Evolutionary conservation across 2,329 filamentous ascomycete species (phyloP), one percentile per base, ranked within the genome.

Genomic region (Aspergillus arachidicola): DNA sequence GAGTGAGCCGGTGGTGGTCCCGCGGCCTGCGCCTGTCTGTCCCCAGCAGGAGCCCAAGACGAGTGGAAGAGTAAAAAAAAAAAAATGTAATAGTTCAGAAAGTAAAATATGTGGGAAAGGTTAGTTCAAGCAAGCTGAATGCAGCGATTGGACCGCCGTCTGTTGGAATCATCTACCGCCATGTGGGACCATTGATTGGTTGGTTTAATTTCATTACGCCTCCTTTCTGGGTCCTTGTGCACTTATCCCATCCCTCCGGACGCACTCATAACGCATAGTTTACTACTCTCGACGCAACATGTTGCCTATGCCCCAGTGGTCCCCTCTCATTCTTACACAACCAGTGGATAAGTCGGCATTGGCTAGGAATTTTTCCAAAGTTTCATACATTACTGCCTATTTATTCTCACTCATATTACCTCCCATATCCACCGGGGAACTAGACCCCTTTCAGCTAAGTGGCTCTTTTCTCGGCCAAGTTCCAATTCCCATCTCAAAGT

Each of bases 231-330:
- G 36, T 45, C 59, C 23, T 59, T 34, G 43, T 38, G 54, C 43
- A 38, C 30, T 36, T 38, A 10, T 30, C 57, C 16, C 57, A 58
- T 58, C 41, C 23, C 21, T 32, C 38, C 10, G 10, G 48, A 50
- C 56, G 28, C 41, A 58, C n/a, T 30, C 43, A 58, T 38, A 58
- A 58, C 41, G 19, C 43, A 58, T 43, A 34, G 38, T 59, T 59
- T 26, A 23, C n/a, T 59, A 54, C 58, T 26, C 34, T 28, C 16
- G 19, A 48, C n/a, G 46, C 48, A 59, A 28, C 45, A 58, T 58
- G 56, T 21, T 51, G 46, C 57, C 45, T 53, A 26, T 38, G 51
- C 34, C 16, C 43, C 21, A 32, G 38, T 51, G 30, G 57, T 30
- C 46, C 30, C 45, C 32, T 41, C 56, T 58, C 56, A 38, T 59